These are phyloP conservation scores for Heliamphora exappendiculata DNA, from an alignment of 148 eudicot genomes.

Conservation along the genomic window DNA sequence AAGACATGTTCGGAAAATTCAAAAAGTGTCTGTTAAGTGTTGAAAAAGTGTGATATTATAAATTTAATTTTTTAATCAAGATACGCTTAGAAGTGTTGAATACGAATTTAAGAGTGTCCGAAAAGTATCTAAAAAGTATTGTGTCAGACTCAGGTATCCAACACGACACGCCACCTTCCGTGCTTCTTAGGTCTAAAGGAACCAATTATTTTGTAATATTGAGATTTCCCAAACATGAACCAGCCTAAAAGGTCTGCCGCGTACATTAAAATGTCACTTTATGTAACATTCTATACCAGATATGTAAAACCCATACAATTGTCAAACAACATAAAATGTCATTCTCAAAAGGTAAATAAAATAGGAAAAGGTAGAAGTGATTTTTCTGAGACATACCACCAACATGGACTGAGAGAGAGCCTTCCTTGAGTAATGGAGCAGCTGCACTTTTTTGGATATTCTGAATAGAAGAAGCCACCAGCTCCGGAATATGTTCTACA, in stretches of 20 bases:
- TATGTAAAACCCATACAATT: not conserved
- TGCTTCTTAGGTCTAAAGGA: not conserved
- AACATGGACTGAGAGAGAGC: constrained; percentile 63
- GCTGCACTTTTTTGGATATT: constrained; percentile 78
- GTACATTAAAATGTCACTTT: not conserved
- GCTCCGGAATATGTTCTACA: constrained; percentile 90
- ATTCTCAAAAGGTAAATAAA: constrained; percentile 21
- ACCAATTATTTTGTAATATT: not conserved
- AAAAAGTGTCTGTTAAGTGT: too few relatives aligned
- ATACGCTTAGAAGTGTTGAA: too few relatives aligned
- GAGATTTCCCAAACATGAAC: not conserved
- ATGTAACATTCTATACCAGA: not conserved
- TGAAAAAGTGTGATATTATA: too few relatives aligned
- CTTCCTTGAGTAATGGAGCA: constrained; percentile 64
- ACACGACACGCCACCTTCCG: too few relatives aligned
- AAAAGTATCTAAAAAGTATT: too few relatives aligned
- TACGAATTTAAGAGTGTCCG: too few relatives aligned
- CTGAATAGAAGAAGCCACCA: constrained; percentile 52
- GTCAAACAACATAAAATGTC: not conserved
- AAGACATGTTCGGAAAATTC: too few relatives aligned
- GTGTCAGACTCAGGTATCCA: too few relatives aligned
- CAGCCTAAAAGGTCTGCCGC: not conserved
- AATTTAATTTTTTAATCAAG: too few relatives aligned
- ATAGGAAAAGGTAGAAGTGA: not conserved
- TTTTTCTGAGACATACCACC: constrained; percentile 57